Percentiles rank a stretch among this genome's conserved stretches.
Conservation (phyloP, 2,329 filamentous ascomycete genomes). For the Monilinia fructigena region DNA sequence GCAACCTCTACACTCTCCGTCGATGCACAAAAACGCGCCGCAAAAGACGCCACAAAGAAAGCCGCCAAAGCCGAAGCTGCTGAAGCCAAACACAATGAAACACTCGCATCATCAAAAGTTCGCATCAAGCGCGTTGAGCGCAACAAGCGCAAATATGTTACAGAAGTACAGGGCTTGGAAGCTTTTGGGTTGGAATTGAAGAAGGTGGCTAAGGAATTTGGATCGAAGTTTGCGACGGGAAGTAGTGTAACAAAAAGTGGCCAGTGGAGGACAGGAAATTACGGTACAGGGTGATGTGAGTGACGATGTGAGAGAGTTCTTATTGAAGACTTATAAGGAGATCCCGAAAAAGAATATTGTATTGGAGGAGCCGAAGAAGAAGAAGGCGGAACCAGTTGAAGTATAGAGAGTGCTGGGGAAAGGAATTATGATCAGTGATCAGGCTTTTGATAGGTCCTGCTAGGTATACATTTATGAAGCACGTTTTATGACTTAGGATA, state of each 20-base stretch:
- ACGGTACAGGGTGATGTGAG: constrained; percentile 97
- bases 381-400: constrained; percentile 59
- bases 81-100: constrained; percentile 75
- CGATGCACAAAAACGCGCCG: constrained; percentile 89
- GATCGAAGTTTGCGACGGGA: constrained; percentile 97
- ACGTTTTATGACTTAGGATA: neutral
- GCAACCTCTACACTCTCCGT: constrained; percentile 83
- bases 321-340: constrained; percentile 83
- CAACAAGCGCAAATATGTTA: constrained; percentile 97
- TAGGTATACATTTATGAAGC: neutral
- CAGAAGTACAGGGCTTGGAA: constrained; percentile 86
- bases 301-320: constrained; percentile 88
- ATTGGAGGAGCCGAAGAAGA: constrained; percentile 92
- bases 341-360: constrained; percentile 96
- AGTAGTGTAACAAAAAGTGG: constrained; percentile 88
- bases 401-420: neutral
- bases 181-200: constrained; percentile 90
- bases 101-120: constrained; percentile 77
- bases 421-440: neutral
- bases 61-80: constrained; percentile 87
- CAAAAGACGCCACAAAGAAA: constrained; percentile 96
- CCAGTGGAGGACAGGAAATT: constrained; percentile 88
- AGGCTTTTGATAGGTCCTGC: neutral
- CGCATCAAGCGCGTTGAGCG: constrained; percentile 96
- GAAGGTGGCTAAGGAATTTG: constrained; percentile 93